These are phyloP conservation scores for Aureoboletus auriporus DNA, from an alignment of 768 basidiomycete species.

Conservation along the genomic window DNA sequence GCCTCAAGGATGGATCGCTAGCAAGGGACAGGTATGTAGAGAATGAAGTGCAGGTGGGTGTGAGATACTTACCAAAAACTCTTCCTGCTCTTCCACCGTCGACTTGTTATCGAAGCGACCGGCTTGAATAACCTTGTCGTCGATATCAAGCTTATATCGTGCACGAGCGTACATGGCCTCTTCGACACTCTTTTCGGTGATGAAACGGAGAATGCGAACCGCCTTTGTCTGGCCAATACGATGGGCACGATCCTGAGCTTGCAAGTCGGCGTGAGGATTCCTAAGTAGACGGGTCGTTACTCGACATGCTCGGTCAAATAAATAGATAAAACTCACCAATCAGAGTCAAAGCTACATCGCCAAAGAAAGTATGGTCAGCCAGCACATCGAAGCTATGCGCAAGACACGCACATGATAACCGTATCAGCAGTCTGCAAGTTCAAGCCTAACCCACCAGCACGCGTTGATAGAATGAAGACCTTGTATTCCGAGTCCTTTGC, in stretches of 20 bases:
- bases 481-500: conserved; percentile 83
- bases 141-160: conserved; percentile 94
- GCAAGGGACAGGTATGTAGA: conserved; percentile 7
- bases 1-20: conserved; percentile 89
- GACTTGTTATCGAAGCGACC: conserved; percentile 99
- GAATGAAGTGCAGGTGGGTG: background rate
- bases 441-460: conserved; percentile 90
- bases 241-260: conserved; percentile 99
- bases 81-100: conserved; percentile 96
- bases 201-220: conserved; percentile 93
- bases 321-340: conserved; percentile 44
- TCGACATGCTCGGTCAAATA: background rate
- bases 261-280: conserved; percentile 99
- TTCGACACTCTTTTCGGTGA: conserved; percentile 97
- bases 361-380: conserved; percentile 5
- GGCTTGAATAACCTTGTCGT: conserved; percentile 98
- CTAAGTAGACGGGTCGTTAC: conserved; percentile 31
- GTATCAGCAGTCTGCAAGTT: conserved; percentile 97
- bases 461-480: conserved; percentile 91
- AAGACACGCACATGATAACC: conserved; percentile 76
- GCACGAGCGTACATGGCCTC: conserved; percentile 97
- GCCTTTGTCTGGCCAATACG: conserved; percentile 99
- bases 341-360: conserved; percentile 64
- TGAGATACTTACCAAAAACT: conserved; percentile 65
- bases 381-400: background rate